phyloP scores from a whole-genome alignment of 768 basidiomycete species.

The Calocera cornea region DNA sequence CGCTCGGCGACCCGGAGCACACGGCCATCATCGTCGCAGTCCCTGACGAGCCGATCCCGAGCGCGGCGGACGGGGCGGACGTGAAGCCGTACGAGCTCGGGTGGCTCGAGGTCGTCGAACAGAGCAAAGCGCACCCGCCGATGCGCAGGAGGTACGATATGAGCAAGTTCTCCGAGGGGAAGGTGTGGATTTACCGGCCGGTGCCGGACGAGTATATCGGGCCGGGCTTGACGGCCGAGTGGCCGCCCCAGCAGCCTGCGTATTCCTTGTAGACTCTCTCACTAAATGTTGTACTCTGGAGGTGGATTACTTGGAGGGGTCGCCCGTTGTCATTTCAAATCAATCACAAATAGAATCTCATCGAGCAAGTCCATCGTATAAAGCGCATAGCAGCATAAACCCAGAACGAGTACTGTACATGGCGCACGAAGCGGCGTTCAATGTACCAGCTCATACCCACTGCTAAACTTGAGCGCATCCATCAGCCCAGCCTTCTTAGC shows the following conservation, averaged over 20 bases:
- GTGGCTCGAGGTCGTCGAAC: conserved; percentile 40
- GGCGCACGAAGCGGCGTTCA: no score
- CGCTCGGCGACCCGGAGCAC: conserved; percentile 41
- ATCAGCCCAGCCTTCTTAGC: conserved; percentile 1
- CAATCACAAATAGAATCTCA: no score
- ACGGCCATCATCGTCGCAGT: conserved; percentile 39
- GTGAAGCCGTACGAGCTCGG: conserved; percentile 32
- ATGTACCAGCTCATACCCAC: background rate
- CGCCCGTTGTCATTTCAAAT: no score
- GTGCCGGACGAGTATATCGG: conserved; percentile 16
- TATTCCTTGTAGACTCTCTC: background rate
- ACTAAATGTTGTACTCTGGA: background rate
- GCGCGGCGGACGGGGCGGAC: conserved; percentile 25
- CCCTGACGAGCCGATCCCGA: conserved; percentile 19
- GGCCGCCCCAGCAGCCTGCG: background rate
- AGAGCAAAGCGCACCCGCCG: conserved; percentile 34
- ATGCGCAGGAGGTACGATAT: conserved; percentile 32
- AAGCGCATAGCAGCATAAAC: background rate
- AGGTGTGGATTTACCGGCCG: conserved; percentile 46
- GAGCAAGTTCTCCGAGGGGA: conserved; percentile 33
- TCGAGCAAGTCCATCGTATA: no score
- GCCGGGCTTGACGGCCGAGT: background rate
- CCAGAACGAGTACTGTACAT: background rate
- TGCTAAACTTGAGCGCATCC: background rate
- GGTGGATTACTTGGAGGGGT: no score